Percentiles rank a stretch among this genome's conserved stretches.
Evolutionary conservation across 345 rosid species (phyloP).

Genomic region (Arabis hirsuta): DNA sequence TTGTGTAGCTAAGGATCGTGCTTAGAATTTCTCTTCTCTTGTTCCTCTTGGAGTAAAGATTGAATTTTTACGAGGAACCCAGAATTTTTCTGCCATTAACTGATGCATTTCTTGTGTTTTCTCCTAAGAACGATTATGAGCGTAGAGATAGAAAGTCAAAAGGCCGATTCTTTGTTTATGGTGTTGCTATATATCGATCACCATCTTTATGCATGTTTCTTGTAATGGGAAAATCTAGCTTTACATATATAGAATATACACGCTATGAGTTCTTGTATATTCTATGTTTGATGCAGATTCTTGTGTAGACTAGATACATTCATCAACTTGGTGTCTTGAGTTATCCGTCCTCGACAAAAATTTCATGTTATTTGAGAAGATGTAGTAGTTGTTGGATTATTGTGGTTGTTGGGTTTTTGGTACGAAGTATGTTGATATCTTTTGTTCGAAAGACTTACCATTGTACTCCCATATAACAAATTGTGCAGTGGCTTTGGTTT

Average conservation of each 20-base stretch:
- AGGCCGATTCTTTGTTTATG: constrained; percentile 1
- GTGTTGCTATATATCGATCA: background rate
- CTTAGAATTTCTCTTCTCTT: background rate
- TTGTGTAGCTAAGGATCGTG: background rate
- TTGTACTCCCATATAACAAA: background rate
- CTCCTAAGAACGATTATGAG: background rate
- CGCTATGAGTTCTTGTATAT: background rate
- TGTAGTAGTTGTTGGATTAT: background rate
- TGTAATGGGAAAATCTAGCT: too few species aligned
- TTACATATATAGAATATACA: too few species aligned
- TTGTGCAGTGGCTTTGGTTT: background rate
- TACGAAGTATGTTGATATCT: background rate
- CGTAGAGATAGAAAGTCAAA: background rate
- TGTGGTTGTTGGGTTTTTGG: background rate
- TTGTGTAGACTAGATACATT: constrained; percentile 12
- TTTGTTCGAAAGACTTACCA: background rate
- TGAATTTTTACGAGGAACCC: background rate
- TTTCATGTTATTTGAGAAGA: background rate
- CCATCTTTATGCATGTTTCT: background rate
- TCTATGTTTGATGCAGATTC: constrained; percentile 23
- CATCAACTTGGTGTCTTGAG: constrained; percentile 2
- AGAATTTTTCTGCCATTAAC: background rate
- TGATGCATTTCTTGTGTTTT: constrained; percentile 17
- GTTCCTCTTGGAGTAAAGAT: background rate
- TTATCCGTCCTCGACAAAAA: background rate